A percentile compares a stretch with the other conserved stretches of the same genome.
These are phyloP conservation scores for Lepidium didymum DNA, from an alignment of 345 rosid genomes.

Conservation along the genomic window DNA sequence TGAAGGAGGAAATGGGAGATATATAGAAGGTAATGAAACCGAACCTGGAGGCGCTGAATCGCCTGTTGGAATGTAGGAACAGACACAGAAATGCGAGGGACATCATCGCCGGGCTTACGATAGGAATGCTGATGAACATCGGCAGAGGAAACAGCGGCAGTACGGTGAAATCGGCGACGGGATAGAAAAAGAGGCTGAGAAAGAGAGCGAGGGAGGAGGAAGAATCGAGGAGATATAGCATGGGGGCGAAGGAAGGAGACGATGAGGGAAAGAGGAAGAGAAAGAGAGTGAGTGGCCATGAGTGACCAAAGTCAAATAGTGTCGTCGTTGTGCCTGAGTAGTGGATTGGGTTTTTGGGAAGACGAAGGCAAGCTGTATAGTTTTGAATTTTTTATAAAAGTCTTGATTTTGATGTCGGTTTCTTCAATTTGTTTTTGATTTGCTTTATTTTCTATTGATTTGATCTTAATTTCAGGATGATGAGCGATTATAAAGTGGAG, in stretches of 20 bases:
- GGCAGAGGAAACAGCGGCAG: slow-evolving; percentile 38
- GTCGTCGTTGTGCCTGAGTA: neutral
- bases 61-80: slow-evolving; percentile 86
- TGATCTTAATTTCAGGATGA: slow-evolving; percentile 58
- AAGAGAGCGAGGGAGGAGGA: slow-evolving; percentile 22
- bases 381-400: neutral
- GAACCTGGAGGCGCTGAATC: slow-evolving; percentile 78
- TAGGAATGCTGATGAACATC: slow-evolving; percentile 34
- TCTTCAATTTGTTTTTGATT: neutral
- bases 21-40: slow-evolving; percentile 25
- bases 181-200: slow-evolving; percentile 1
- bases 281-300: slow-evolving; percentile 62
- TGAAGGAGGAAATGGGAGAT: neutral
- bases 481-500: slow-evolving; percentile 99
- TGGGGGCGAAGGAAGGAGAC: slow-evolving; percentile 54
- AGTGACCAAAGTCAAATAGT: neutral
- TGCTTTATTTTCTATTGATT: slow-evolving; percentile 16
- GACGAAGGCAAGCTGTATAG: slow-evolving; percentile 62
- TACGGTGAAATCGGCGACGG: slow-evolving; percentile 29
- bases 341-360: neutral
- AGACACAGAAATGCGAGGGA: slow-evolving; percentile 18
- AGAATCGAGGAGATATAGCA: slow-evolving; percentile 29
- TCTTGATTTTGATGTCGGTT: slow-evolving; percentile 1
- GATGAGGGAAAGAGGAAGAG: slow-evolving; percentile 63
- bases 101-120: slow-evolving; percentile 22